Evolutionary conservation across 192 early-diverging fungal genomes (phyloP), one percentile per base, ranked within the genome.

Genomic region (Physocladia obscura): DNA sequence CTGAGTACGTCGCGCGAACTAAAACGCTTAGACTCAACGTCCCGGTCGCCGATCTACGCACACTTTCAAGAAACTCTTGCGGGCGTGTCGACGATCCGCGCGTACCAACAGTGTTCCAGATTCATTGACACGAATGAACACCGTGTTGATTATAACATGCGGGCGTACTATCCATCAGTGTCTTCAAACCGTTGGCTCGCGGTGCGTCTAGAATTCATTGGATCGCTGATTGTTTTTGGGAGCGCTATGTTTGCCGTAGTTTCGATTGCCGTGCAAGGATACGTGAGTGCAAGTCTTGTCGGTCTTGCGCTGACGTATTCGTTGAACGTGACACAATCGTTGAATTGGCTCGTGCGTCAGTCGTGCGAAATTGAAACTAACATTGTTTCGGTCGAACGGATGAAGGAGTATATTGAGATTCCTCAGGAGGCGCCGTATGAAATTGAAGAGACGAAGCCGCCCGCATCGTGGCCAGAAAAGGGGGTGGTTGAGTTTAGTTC

Each of bases 341-440:
- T 96, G 35, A 92, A 92, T 73, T 94, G 91, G 94, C 86, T 90
- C 76, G 88, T 96, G 8, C 85, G 94, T 17, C 88, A 90, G 59
- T 91, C 87, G 55, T 92, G 91, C 48, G 92, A 95, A 71, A 90
- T 95, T 49, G 93, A 94, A 70, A 86, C 83, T 30, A 79, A 83
- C 51, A 84, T 84, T 68, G 77, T 65, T n/a, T n/a, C 61, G 49
- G 62, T 71, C 24, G 69, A 59, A 31, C 48, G 75, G 77, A 90
- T 61, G 85, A 89, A 8, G 89, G 92, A 96, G 75, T 96, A 95
- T 68, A 82, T 86, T 60, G 88, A 93, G 11, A 77, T 94, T 31
- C 81, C 83, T 6, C 79, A 82, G 27, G 95, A 97, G 68, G 92
- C 93, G 22, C 88, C 91, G 2, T 89, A 89, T 4, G 77, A 78